phyloP scores from a whole-genome alignment of 1,139 yeast species.

The Arxiozyma bovina region DNA sequence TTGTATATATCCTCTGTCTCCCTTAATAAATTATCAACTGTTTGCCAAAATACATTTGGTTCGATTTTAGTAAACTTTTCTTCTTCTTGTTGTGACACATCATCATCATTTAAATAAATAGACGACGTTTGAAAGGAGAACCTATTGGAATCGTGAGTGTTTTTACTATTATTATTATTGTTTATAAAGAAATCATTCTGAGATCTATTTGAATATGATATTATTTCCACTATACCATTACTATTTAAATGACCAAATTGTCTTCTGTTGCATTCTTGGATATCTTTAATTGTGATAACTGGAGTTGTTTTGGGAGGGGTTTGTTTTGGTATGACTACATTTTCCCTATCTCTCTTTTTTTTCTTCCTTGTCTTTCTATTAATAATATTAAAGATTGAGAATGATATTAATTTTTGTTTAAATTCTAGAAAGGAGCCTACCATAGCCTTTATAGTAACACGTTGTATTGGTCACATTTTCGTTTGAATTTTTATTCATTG shows the following conservation, averaged over 20 bases:
- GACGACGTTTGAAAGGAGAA: not conserved
- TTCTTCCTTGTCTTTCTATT: too few species aligned
- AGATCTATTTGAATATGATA: not conserved
- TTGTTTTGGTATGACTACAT: too few species aligned
- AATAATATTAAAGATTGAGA: too few species aligned
- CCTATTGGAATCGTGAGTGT: not conserved
- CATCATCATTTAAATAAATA: not conserved
- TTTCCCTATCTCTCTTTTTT: too few species aligned
- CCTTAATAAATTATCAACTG: not conserved
- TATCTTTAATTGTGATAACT: not conserved
- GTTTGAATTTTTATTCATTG: too few species aligned
- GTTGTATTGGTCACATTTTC: too few species aligned
- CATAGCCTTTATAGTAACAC: too few species aligned
- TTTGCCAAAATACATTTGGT: not conserved
- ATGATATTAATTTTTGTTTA: too few species aligned
- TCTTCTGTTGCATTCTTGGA: not conserved
- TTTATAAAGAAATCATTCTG: not conserved
- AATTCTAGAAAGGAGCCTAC: too few species aligned
- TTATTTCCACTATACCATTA: not conserved
- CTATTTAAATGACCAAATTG: constrained; percentile 10
- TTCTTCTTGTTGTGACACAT: not conserved
- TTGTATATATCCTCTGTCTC: not conserved
- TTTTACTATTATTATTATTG: not conserved
- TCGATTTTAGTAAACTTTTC: not conserved
- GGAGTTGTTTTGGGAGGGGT: too few species aligned